Evolutionary conservation across 2,329 filamentous ascomycete genomes (phyloP).

Genomic region (Colletotrichum orchidophilum): DNA sequence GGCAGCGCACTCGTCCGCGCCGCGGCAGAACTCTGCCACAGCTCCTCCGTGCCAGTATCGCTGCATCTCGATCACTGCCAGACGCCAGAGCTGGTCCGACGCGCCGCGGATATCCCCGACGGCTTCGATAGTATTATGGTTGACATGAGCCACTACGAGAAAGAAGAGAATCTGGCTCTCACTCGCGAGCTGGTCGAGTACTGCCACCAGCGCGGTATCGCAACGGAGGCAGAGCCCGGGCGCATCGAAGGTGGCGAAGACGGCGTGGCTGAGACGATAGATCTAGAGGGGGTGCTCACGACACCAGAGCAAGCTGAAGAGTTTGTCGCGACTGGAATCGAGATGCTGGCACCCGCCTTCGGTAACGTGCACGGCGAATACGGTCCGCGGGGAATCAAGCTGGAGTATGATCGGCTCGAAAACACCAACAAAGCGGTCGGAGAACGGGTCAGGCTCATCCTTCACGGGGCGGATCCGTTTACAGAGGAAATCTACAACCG

Average conservation of each 20-base stretch:
- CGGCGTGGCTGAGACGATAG: conserved; percentile 68
- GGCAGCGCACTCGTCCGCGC: not conserved
- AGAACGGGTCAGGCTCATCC: conserved; percentile 54
- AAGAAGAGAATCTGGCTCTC: conserved; percentile 72
- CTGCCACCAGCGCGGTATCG: conserved; percentile 70
- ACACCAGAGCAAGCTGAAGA: conserved; percentile 75
- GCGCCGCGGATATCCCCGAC: conserved; percentile 62
- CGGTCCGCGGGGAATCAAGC: conserved; percentile 68
- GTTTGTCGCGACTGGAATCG: conserved; percentile 77
- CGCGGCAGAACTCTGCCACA: not conserved
- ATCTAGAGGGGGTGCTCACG: conserved; percentile 63
- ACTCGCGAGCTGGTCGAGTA: conserved; percentile 69
- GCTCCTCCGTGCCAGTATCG: conserved; percentile 37
- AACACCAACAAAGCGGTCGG: not conserved
- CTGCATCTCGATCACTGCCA: conserved; percentile 76
- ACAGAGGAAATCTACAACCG: conserved; percentile 52
- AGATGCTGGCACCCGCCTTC: conserved; percentile 79
- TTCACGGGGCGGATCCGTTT: conserved; percentile 60
- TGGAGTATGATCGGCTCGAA: conserved; percentile 60
- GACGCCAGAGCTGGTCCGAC: conserved; percentile 64
- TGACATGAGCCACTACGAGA: conserved; percentile 79
- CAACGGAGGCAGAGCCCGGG: conserved; percentile 75
- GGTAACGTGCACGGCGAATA: conserved; percentile 82
- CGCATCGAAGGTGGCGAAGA: conserved; percentile 73
- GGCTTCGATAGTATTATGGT: conserved; percentile 78